A percentile compares a stretch with the other conserved stretches of the same genome.
These are phyloP conservation scores for Mycosphaerelloides madeirae DNA, from an alignment of 2,329 filamentous ascomycete genomes.

Conservation along the genomic window DNA sequence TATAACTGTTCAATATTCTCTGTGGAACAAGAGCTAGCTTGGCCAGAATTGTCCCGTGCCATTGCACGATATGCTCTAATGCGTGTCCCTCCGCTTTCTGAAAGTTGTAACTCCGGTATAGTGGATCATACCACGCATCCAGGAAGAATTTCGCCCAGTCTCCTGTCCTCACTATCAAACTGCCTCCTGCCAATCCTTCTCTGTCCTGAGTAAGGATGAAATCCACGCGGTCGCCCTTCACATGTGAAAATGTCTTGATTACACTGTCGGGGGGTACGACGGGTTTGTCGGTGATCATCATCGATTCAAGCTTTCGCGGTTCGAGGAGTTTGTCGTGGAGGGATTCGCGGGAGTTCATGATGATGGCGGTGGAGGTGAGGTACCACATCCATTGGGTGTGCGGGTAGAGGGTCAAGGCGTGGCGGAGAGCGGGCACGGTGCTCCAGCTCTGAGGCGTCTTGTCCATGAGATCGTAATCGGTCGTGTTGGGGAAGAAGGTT, in stretches of 20 bases:
- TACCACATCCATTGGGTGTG: constrained; percentile 80
- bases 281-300: constrained; percentile 80
- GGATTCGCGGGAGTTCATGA: constrained; percentile 73
- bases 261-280: constrained; percentile 94
- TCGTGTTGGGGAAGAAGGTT: constrained; percentile 73
- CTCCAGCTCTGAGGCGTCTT: constrained; percentile 63
- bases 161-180: constrained; percentile 74
- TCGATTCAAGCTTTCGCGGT: constrained; percentile 60
- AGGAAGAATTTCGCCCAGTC: constrained; percentile 91
- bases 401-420: constrained; percentile 77
- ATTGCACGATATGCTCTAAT: constrained; percentile 63
- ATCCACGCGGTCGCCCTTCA: constrained; percentile 73
- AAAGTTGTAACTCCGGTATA: constrained; percentile 93
- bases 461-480: constrained; percentile 66
- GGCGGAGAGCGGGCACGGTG: constrained; percentile 77
- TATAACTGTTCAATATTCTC: constrained; percentile 75
- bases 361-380: constrained; percentile 76
- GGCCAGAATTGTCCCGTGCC: constrained; percentile 93
- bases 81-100: constrained; percentile 91
- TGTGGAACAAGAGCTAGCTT: constrained; percentile 89
- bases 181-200: constrained; percentile 69
- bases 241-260: constrained; percentile 84
- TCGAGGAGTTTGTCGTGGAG: constrained; percentile 69
- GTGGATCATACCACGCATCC: constrained; percentile 92
- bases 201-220: constrained; percentile 80